Conservation (phyloP, 139 green algal genomes). For the Chlamydomonas sp. region DNA sequence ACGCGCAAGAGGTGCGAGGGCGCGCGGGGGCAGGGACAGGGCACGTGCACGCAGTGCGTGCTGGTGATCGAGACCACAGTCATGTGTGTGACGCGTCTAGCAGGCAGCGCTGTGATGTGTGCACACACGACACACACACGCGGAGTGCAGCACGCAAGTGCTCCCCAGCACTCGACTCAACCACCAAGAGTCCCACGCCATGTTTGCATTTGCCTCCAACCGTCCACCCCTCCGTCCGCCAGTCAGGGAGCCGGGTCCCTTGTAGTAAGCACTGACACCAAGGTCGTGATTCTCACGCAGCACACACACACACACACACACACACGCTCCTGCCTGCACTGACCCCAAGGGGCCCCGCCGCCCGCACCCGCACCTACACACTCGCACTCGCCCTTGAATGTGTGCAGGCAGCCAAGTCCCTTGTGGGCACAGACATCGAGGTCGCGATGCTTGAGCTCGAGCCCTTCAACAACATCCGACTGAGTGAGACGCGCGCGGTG, state of each 20-base stretch:
- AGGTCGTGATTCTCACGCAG: background rate
- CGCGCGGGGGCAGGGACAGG: too few species aligned
- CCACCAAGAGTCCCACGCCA: too few species aligned
- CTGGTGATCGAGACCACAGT: too few species aligned
- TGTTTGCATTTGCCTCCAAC: too few species aligned
- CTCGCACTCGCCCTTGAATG: background rate
- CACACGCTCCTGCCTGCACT: background rate
- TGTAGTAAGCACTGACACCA: background rate
- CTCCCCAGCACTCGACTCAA: too few species aligned
- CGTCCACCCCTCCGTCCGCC: too few species aligned
- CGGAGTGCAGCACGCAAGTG: too few species aligned
- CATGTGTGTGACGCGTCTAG: too few species aligned
- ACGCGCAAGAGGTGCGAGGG: background rate
- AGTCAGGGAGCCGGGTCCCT: background rate
- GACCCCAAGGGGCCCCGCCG: background rate
- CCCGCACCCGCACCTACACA: background rate
- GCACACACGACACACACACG: too few species aligned
- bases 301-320: background rate
- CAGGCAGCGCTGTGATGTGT: too few species aligned
- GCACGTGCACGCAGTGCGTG: too few species aligned
- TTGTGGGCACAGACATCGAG: slow-evolving; percentile 1
- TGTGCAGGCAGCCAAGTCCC: background rate
- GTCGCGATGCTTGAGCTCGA: slow-evolving; percentile 7
- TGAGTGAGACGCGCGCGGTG: background rate
- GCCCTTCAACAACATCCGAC: background rate